Evolutionary conservation across 176 grass and related monocot species (phyloP), one percentile per base, ranked within the genome.

Genomic region (Elymus sibiricus): DNA sequence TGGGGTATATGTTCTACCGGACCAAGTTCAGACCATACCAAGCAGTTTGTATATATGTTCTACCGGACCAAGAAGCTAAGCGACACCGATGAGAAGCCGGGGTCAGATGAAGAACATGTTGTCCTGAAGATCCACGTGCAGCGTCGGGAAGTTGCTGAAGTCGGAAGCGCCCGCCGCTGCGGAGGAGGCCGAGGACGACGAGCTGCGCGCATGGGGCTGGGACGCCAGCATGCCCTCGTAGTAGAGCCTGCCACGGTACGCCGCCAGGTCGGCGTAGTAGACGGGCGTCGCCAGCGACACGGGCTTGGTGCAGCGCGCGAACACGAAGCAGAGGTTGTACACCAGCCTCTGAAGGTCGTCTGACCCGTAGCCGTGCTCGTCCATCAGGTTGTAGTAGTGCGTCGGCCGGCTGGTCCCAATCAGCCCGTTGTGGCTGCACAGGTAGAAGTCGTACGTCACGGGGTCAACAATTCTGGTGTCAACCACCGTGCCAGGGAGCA

Each of bases 221-320:
- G 74, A 53, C 17, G 74, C 74, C 74, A 76, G 35, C 85, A 88
- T 78, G n/a, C 53, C 77, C 71, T 94, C 89, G 11, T 86, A 94
- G 86, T 94, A 89, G 39, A 84, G 75, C 44, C 89, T 85, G n/a
- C 86, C 92, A 3, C 89, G 88, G 80, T 91, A 91, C 9, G 92
- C 92, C 2, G 77, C 92, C 7, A 91, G 79, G 42, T 94, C 89
- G 5, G 92, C 92, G 17, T 94, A 94, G 84, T 89, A 91, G 59
- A 94, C 89, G 1, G 92, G 92, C n/a, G 89, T 80, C 34, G 70
- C 86, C 73, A 94, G 64, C 2, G 92, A 90, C 43, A 91, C 92
- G 13, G 92, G 92, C 86, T 94, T 90, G 32, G 89, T 94, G 80
- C 92, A 91, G 35, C 89, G 83, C 3, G 92, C 92, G 76, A 89